Evolutionary conservation across 495 filamentous ascomycete genomes (phyloP), one percentile per base, ranked within the genome.

Genomic region (Parachaetomium inaequale): DNA sequence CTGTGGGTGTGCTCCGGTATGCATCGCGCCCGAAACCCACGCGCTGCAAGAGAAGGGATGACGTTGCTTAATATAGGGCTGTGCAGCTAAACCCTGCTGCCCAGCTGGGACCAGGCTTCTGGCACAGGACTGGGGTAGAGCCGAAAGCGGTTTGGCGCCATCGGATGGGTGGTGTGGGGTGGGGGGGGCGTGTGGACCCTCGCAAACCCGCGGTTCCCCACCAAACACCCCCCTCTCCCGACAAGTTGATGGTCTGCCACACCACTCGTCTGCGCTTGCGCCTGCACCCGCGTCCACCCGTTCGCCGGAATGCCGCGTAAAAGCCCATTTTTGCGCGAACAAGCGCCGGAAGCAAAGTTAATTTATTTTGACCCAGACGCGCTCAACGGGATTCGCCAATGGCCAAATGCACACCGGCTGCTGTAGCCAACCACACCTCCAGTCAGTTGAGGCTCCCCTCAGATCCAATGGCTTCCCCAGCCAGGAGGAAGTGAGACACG

Each of bases 1-100:
- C 26, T 32, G 46, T 32, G 15, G 28, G 49, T 52, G 49, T 52
- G 26, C 29, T 52, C 23, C 3, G 10, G 23, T 28, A 52, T 49
- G 45, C 51, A 58, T 38, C 21, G 38, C 23, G 19, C 56, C n/a
- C 19, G 55, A 34, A 34, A 28, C 47, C 29, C n/a, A 21, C 49
- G 29, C 49, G 38, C 43, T 19, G 21, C 31, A 5, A 23, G 36
- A 42, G 53, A 36, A 55, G 61, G 49, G 45, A 72, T 71, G 70
- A 69, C 66, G 70, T 74, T 72, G 62, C 70, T 69, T 70, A 70
- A 67, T 68, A 69, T 70, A 74, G 70, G 70, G 71, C 71, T 72
- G 68, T 64, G 55, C 64, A 68, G 53, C 47, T 28, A 25, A 46
- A 50, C 46, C 65, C 53, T 40, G 19, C 28, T 43, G 38, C 59